These are phyloP conservation scores for Penicillium polonicum DNA, from an alignment of 2,329 filamentous ascomycete species.

Conservation along the genomic window DNA sequence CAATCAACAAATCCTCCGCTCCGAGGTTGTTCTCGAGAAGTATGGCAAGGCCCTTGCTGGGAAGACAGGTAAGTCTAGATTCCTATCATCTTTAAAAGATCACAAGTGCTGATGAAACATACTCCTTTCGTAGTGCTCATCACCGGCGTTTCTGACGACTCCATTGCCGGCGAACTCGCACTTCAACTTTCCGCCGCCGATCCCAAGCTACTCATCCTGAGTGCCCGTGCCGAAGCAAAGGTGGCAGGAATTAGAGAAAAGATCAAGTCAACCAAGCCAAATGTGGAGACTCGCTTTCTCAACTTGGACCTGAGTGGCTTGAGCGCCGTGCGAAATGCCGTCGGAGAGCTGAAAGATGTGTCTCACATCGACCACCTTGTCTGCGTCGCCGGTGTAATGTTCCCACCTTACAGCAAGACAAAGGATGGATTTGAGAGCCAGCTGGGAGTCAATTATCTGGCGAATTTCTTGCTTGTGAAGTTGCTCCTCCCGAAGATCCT, in stretches of 20 bases:
- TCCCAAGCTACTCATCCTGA: conserved; percentile 24
- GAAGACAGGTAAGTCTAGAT: conserved; percentile 15
- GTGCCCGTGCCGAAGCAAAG: conserved; percentile 20
- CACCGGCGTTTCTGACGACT: conserved; percentile 23
- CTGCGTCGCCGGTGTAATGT: conserved; percentile 23
- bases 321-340: conserved; percentile 12
- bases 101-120: too few relatives aligned
- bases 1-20: conserved; percentile 18
- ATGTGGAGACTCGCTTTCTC: conserved; percentile 20
- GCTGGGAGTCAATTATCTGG: conserved; percentile 52
- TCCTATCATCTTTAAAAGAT: not conserved
- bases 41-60: conserved; percentile 19
- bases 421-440: conserved; percentile 38
- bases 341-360: conserved; percentile 15
- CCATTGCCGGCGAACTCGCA: conserved; percentile 27
- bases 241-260: conserved; percentile 15
- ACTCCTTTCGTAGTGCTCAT: conserved; percentile 19
- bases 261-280: conserved; percentile 18
- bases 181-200: conserved; percentile 20
- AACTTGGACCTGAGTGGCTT: conserved; percentile 22
- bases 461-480: conserved; percentile 50
- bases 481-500: conserved; percentile 47
- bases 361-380: conserved; percentile 22
- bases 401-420: conserved; percentile 19
- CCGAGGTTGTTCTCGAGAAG: conserved; percentile 20